These are phyloP conservation scores for Crithidia bombi DNA, from an alignment of 208 protist species.

Conservation along the genomic window DNA sequence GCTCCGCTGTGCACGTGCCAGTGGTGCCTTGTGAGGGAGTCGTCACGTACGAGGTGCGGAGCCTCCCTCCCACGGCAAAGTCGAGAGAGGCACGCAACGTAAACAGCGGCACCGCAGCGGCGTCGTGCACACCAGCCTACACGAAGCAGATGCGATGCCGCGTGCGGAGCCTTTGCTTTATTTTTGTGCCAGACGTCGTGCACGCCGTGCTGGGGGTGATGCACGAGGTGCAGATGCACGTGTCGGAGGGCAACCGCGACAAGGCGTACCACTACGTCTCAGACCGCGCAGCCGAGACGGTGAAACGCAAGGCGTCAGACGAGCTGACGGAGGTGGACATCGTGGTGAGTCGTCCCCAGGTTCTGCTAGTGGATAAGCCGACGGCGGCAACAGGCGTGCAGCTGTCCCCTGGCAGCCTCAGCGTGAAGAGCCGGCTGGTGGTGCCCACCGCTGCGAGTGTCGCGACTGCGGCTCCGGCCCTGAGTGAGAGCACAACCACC, in stretches of 20 bases:
- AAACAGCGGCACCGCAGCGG: not conserved
- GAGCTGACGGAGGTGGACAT: slow-evolving; percentile 72
- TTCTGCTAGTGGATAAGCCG: slow-evolving; percentile 56
- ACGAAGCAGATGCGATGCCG: slow-evolving; percentile 48
- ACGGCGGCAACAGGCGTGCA: slow-evolving; percentile 45
- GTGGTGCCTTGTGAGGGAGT: slow-evolving; percentile 7
- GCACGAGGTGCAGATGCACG: slow-evolving; percentile 53
- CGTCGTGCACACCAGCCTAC: slow-evolving; percentile 30
- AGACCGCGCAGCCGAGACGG: slow-evolving; percentile 42
- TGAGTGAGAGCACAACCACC: no score
- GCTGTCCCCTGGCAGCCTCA: slow-evolving; percentile 66
- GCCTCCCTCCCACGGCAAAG: not conserved
- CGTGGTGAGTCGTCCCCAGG: slow-evolving; percentile 51
- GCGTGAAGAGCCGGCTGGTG: slow-evolving; percentile 52
- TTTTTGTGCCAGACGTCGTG: slow-evolving; percentile 69
- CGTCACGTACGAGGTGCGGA: slow-evolving; percentile 28
- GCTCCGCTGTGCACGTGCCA: not conserved
- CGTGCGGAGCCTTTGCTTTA: slow-evolving; percentile 55
- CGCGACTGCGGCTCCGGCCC: no score
- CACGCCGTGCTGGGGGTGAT: slow-evolving; percentile 44
- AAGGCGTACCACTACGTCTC: slow-evolving; percentile 78
- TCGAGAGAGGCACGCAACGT: not conserved
- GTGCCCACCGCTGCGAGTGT: slow-evolving; percentile 7
- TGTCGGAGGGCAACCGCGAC: slow-evolving; percentile 70
- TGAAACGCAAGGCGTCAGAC: slow-evolving; percentile 34